Evolutionary conservation across 208 protist genomes (phyloP), one percentile per base, ranked within the genome.

Genomic region (Leishmania gerbilli): DNA sequence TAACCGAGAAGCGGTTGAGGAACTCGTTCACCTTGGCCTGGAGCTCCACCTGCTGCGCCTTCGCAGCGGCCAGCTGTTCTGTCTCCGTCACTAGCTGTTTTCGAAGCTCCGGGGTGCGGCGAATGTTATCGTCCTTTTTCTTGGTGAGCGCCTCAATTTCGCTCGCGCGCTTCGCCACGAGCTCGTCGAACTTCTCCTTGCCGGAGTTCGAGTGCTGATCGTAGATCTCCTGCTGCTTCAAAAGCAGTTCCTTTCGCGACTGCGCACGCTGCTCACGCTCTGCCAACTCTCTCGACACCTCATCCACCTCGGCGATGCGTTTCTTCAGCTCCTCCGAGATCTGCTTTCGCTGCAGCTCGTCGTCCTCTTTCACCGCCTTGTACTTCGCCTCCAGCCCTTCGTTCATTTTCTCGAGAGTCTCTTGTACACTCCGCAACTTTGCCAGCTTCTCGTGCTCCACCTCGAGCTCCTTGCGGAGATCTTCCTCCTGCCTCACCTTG

Each of bases 181-280:
- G 82, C 34, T 88, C 83, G 2, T 88, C 79, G 49, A 92, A 89
- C 79, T 95, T 92, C 27, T 88, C 82, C 53, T 87, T 83, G 37
- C 88, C 86, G 7, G 84, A 76, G 68, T 42, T 81, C 24, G 82
- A 82, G 64, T 91, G 87, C 72, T 86, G 80, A 49, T 79, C 82
- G 82, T 93, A 94, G 49, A 94, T 90, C 76, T 96, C 88, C n/a
- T 90, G 71, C 74, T 95, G 92, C 49, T 87, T 82, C 31, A 90
- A 81, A 17, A 93, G 83, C 17, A 85, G 84, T 4, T 79, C 79
- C 42, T 89, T 89, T 65, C 91, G 85, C 45, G 84, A 81, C 47
- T 74, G 6, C 9, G 87, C 85, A 5, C 81, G 81, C 51, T 80
- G 83, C 81, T 95, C 90, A 7, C 83, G 65, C 81, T 88, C 67